Evolutionary conservation across 805 yeast species (phyloP).

Genomic region (Metschnikowia matae): DNA sequence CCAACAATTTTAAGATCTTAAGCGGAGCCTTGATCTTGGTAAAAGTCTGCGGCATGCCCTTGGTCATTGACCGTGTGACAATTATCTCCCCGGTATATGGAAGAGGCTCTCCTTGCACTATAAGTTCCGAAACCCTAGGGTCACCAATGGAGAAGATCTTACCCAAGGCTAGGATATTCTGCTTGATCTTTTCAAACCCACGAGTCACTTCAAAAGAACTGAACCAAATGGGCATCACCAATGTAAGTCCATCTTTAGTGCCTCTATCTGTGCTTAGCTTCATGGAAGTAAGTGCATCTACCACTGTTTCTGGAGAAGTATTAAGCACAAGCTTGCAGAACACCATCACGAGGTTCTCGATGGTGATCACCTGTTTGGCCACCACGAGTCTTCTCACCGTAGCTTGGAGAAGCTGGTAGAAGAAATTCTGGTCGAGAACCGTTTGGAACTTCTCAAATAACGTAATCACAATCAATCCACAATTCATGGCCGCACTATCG

Average conservation of each 20-base stretch:
- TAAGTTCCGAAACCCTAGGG: conserved; percentile 43
- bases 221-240: conserved; percentile 77
- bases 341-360: conserved; percentile 73
- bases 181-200: conserved; percentile 70
- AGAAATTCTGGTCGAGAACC: conserved; percentile 36
- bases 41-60: conserved; percentile 55
- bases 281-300: conserved; percentile 52
- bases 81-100: conserved; percentile 63
- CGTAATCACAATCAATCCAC: conserved; percentile 63
- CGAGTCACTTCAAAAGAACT: conserved; percentile 74
- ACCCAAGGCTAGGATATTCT: conserved; percentile 66
- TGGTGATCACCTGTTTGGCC: conserved; percentile 67
- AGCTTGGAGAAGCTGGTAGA: conserved; percentile 63
- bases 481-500: conserved; percentile 78
- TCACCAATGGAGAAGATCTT: conserved; percentile 61
- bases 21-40: conserved; percentile 63
- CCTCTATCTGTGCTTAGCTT: conserved; percentile 21
- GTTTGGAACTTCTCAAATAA: conserved; percentile 50
- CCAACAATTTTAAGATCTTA: conserved; percentile 68
- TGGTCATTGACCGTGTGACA: conserved; percentile 81
- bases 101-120: conserved; percentile 75
- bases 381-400: conserved; percentile 61
- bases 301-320: conserved; percentile 55
- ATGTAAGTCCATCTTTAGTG: conserved; percentile 43
- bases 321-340: conserved; percentile 65